Evolutionary conservation across 2,329 filamentous ascomycete species (phyloP), one percentile per base, ranked within the genome.

Genomic region (Scytalidium lignicola): DNA sequence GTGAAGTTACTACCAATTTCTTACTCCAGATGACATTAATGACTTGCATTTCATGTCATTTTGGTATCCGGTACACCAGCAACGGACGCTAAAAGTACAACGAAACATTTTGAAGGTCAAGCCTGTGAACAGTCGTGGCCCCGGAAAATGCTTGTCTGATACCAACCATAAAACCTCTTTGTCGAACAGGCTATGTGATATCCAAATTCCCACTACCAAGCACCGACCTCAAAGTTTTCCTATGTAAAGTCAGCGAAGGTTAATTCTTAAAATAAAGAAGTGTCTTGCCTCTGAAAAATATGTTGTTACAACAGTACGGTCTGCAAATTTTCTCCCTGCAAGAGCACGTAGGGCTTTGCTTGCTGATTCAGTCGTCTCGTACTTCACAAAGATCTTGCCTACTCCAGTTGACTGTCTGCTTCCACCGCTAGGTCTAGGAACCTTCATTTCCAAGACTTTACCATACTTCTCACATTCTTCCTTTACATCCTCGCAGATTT

Each of bases 361-460:
- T 18, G 92, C 88, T 8, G 85, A 82, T 45, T 90, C 89, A 2
- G 80, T 73, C 2, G 76, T 80, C 56, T 93, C 88, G 64, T 90
- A 99, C 67, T 96, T 97, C 73, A 99, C 85, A 66, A 86, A 99
- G 58, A 99, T 97, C 77, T 97, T 99, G 65, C 93, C 93, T 19
- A 99, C 90, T 43, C 93, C 93, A 23, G 89, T 81, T 19, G 86
- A 88, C 65, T 93, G 86, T 60, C 90, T 83, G 67, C 84, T 88
- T 44, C 88, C 90, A 59, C 88, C 88, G 19, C 81, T 83, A 2
- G 93, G 92, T 51, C 93, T 82, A 3, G 93, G 93, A 51, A 99
- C 85, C 74, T 99, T 99, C 69, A 97, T 74, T n/a, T 90, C 88
- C 40, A 90, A 56, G 22, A 99, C 80, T 45, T 76, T 78, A 53